Percentiles rank a stretch among this genome's conserved stretches.
These are phyloP conservation scores for Dendryphion nanum DNA, from an alignment of 2,329 filamentous ascomycete species.

Conservation along the genomic window DNA sequence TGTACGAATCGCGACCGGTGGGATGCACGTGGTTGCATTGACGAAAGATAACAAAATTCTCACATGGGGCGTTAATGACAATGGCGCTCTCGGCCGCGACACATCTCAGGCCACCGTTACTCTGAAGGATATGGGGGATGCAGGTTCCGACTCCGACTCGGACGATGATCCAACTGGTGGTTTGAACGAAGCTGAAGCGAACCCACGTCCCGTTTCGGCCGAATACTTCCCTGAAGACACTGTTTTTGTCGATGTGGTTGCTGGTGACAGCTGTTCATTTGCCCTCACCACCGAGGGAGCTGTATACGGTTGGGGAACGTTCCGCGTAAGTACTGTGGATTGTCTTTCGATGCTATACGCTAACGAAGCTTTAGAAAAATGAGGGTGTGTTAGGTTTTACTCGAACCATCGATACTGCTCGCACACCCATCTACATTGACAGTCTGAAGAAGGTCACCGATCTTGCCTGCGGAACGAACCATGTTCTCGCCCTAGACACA, in stretches of 20 bases:
- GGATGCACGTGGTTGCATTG: constrained; percentile 77
- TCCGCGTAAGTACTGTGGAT: constrained; percentile 56
- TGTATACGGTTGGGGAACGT: constrained; percentile 83
- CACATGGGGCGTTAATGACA: constrained; percentile 87
- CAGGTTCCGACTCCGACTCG: constrained; percentile 46
- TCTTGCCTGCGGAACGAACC: constrained; percentile 67
- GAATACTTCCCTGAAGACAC: constrained; percentile 61
- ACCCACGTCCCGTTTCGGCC: constrained; percentile 58
- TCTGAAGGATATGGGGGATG: constrained; percentile 52
- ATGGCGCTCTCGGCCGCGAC: constrained; percentile 74
- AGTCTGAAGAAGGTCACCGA: constrained; percentile 65
- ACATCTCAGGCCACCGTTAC: constrained; percentile 65
- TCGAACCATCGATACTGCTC: constrained; percentile 39
- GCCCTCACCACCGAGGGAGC: constrained; percentile 71
- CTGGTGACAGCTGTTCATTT: constrained; percentile 73
- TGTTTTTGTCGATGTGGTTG: constrained; percentile 65
- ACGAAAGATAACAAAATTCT: constrained; percentile 79
- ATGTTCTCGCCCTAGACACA: constrained; percentile 66
- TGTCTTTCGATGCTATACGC: neutral
- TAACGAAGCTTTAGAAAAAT: constrained; percentile 50
- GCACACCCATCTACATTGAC: constrained; percentile 55
- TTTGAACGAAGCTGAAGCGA: constrained; percentile 71
- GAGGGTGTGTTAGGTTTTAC: constrained; percentile 66
- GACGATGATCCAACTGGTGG: constrained; percentile 60
- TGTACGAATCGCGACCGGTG: constrained; percentile 74